Base-by-base conservation (phyloP, 495 filamentous ascomycete genomes). In the Neurospora terricola region DNA sequence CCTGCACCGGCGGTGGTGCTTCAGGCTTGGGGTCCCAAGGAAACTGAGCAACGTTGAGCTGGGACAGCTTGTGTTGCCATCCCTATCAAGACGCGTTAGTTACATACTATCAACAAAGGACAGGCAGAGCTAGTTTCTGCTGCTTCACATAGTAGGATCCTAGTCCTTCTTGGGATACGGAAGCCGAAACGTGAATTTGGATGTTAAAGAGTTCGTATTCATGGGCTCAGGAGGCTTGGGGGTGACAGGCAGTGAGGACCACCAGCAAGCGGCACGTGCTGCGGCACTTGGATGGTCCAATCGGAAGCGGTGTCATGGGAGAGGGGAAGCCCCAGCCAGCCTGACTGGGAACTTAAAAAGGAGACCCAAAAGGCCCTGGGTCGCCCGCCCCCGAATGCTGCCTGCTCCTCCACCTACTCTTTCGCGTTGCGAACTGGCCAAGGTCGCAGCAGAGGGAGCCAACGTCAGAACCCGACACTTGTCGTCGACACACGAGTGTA, bases 31-130 rank as follows among this genome's bases (percentile, higher is more conserved):
- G 96, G 78, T 98, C 96, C 96, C 96, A 99, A 30, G 96, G 96
- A 82, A 98, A 98, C 45, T 88, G 84, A 70, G 94, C 96, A 74
- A 97, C 88, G 68, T 91, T 87, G 69, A 94, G 87, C 76, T 89
- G 88, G 0, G 95, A 91, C 27, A 98, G 88, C 83, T 94, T 97
- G 72, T 88, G 86, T 82, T 98, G 95, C 96, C 96, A 99, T 82
- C 87, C 91, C 96, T 99, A 78, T 76, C 38, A 74, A 42, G n/a
- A 48, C 69, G 75, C 54, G 70, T 78, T 71, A 76, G 75, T 38
- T 66, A 66, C 27, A 66, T 18, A 2, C 18, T 59, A 27, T 14
- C 23, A 30, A 7, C 23, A 62, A 23, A 14, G 21, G 12, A 16
- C 5, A 62, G 23, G 5, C 23, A 34, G 21, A 18, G 54, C 5